Evolutionary conservation across 2,329 filamentous ascomycete species (phyloP).

Genomic region (Venturia nashicola): DNA sequence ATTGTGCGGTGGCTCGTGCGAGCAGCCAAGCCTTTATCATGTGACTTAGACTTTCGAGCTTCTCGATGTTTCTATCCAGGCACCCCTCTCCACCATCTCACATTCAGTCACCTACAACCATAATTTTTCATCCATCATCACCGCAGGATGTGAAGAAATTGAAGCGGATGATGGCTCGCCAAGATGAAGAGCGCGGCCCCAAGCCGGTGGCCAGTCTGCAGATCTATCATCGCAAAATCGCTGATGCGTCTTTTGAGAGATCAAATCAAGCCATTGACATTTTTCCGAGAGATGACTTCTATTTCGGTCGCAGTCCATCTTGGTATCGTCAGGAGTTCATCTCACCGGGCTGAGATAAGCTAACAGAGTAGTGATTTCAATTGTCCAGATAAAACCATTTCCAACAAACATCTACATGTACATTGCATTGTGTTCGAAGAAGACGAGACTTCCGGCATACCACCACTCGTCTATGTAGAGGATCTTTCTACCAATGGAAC

Average conservation of each 20-base stretch:
- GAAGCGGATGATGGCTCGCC: background rate
- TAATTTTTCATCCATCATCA: background rate
- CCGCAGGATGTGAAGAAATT: no score
- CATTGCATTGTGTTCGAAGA: constrained; percentile 35
- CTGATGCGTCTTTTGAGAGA: background rate
- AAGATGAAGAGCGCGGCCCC: background rate
- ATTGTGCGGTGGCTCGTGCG: background rate
- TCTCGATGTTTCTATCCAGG: background rate
- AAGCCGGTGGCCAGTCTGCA: background rate
- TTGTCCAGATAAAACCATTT: constrained; percentile 23
- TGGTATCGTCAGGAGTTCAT: constrained; percentile 2
- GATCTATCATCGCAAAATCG: background rate
- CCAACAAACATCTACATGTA: constrained; percentile 32
- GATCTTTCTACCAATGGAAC: constrained; percentile 34
- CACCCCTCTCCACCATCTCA: background rate
- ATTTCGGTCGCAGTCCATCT: constrained; percentile 17
- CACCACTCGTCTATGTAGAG: constrained; percentile 35
- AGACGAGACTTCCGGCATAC: constrained; percentile 20
- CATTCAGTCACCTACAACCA: background rate
- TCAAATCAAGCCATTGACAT: constrained; percentile 6
- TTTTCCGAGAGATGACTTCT: constrained; percentile 11
- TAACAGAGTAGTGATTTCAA: constrained; percentile 4
- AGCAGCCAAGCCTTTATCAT: background rate
- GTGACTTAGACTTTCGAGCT: background rate
- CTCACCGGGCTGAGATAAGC: background rate